Conservation (phyloP, 1,139 yeast species). For the Schizosaccharomyces versatilis region DNA sequence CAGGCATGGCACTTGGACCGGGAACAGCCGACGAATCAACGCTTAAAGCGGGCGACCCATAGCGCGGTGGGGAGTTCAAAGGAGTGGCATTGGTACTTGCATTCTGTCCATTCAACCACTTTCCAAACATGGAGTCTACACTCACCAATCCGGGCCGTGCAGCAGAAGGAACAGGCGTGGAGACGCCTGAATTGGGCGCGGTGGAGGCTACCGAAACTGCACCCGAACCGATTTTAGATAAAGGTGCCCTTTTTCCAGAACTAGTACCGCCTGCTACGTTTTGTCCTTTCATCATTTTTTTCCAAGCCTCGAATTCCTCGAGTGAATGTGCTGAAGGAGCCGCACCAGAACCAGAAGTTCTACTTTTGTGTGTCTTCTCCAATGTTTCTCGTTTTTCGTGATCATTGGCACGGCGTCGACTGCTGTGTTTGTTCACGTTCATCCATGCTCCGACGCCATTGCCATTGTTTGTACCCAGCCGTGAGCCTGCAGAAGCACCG, state of each 20-base stretch:
- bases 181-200: background rate
- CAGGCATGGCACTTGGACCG: background rate
- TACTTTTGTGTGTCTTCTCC: background rate
- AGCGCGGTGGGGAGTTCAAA: background rate
- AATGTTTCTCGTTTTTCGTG: background rate
- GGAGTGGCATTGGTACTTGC: background rate
- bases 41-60: background rate
- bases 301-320: conserved; percentile 1
- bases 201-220: background rate
- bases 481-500: background rate
- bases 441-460: background rate
- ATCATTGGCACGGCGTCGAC: background rate
- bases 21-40: background rate
- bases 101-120: background rate
- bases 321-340: background rate
- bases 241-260: background rate
- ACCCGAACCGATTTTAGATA: background rate
- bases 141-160: background rate
- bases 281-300: background rate
- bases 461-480: background rate
- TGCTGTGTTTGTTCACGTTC: background rate
- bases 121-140: background rate
- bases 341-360: background rate
- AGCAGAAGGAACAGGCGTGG: background rate
- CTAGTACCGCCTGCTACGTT: background rate